A percentile compares a stretch with the other conserved stretches of the same genome.
Evolutionary conservation across 108 stramenopile species (phyloP).

Genomic region (Nitzschia putrida): DNA sequence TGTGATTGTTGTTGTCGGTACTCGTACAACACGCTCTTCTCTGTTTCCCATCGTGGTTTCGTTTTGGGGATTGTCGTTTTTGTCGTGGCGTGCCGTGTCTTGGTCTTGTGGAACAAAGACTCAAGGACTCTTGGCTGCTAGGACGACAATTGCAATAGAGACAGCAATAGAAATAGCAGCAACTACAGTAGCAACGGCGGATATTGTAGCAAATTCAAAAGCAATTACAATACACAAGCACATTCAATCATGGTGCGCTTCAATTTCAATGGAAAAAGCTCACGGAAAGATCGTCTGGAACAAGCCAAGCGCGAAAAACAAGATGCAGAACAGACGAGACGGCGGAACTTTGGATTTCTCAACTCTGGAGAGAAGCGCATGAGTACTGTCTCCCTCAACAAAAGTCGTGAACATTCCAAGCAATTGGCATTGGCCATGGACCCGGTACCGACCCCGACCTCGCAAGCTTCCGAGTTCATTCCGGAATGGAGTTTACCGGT

Average conservation of each 20-base stretch:
- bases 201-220: too few species aligned
- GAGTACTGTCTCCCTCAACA: slow-evolving; percentile 1
- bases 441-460: slow-evolving; percentile 8
- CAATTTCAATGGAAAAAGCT: neutral
- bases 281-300: slow-evolving; percentile 17
- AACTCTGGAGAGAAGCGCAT: slow-evolving; percentile 15
- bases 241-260: slow-evolving; percentile 14
- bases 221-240: neutral
- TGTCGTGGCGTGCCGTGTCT: too few species aligned
- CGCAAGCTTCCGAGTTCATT: neutral
- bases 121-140: too few species aligned
- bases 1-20: too few species aligned
- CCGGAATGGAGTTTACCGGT: neutral
- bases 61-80: too few species aligned
- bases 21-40: too few species aligned
- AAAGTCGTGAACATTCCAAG: slow-evolving; percentile 31
- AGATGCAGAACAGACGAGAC: slow-evolving; percentile 20
- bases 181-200: too few species aligned
- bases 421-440: slow-evolving; percentile 33
- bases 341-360: slow-evolving; percentile 40
- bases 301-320: slow-evolving; percentile 12
- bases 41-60: too few species aligned
- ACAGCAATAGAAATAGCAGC: too few species aligned
- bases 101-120: too few species aligned
- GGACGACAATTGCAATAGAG: too few species aligned